Conservation (phyloP, 2,329 filamentous ascomycete species). For the Tolypocladium endophyticum region DNA sequence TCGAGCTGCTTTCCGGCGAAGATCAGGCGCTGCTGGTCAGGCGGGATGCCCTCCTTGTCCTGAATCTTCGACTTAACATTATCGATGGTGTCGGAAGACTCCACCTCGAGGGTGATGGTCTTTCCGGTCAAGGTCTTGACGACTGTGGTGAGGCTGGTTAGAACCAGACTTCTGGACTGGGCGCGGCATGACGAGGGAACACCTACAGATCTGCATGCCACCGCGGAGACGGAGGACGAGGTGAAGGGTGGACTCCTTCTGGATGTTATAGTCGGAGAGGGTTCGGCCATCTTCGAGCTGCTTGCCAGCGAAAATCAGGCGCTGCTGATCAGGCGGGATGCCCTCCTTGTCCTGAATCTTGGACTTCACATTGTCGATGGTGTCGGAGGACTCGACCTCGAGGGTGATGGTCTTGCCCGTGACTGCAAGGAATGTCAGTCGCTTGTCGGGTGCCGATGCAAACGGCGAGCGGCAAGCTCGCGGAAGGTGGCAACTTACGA, state of each 20-base stretch:
- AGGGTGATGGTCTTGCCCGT: constrained; percentile 22
- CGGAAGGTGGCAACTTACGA: constrained; percentile 45
- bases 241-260: constrained; percentile 60
- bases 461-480: neutral
- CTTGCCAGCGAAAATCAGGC: constrained; percentile 92
- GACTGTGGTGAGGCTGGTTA: constrained; percentile 22
- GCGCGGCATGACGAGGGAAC: neutral
- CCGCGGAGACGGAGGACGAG: constrained; percentile 62
- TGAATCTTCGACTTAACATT: constrained; percentile 98
- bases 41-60: constrained; percentile 96
- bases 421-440: constrained; percentile 5
- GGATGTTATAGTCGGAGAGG: constrained; percentile 45
- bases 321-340: constrained; percentile 92
- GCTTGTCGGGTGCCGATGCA: neutral
- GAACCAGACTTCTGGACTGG: too few relatives aligned
- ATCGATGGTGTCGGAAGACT: constrained; percentile 85
- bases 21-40: constrained; percentile 91
- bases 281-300: constrained; percentile 81
- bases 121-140: constrained; percentile 86
- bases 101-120: constrained; percentile 86
- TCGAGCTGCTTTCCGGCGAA: constrained; percentile 96
- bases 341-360: constrained; percentile 99
- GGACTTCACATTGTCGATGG: constrained; percentile 93
- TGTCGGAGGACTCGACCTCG: constrained; percentile 80
- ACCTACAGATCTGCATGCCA: constrained; percentile 56